Percentiles rank a stretch among this genome's conserved stretches.
Evolutionary conservation across 1,284 basidiomycete species (phyloP).

Genomic region (Mycosarcoma maydis): DNA sequence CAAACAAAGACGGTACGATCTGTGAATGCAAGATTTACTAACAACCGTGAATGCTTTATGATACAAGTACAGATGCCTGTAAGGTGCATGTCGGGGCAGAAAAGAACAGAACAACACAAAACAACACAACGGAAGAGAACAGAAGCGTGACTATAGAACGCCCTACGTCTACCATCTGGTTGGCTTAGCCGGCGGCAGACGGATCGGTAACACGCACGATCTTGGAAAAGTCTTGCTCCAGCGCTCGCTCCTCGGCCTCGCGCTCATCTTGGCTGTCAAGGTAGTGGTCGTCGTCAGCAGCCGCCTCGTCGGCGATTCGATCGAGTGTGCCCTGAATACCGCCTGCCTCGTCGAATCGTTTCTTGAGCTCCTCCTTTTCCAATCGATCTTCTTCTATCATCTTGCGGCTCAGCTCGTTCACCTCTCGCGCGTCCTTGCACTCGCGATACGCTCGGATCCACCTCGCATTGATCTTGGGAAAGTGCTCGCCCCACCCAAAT

Average conservation of each 20-base stretch:
- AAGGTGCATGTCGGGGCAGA: too few relatives aligned
- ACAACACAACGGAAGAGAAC: too few relatives aligned
- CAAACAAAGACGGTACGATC: too few relatives aligned
- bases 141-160: too few relatives aligned
- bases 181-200: conserved; percentile 4
- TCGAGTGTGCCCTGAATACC: conserved; percentile 48
- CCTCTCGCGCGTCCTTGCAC: conserved; percentile 45
- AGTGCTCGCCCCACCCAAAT: conserved; percentile 62
- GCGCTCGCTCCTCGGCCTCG: conserved; percentile 27
- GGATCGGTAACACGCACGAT: conserved; percentile 49
- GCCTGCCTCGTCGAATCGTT: conserved; percentile 36
- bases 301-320: conserved; percentile 37
- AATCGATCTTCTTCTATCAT: conserved; percentile 50
- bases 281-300: conserved; percentile 9
- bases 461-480: conserved; percentile 55
- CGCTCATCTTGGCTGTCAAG: conserved; percentile 25
- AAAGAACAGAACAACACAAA: too few relatives aligned
- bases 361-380: conserved; percentile 47
- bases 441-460: conserved; percentile 48
- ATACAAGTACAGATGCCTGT: too few relatives aligned
- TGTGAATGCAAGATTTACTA: too few relatives aligned
- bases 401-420: conserved; percentile 41
- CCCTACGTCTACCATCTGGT: too few relatives aligned
- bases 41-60: too few relatives aligned
- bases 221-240: conserved; percentile 47